Evolutionary conservation across 768 basidiomycete species (phyloP).

Genomic region (Nidularia sp.): DNA sequence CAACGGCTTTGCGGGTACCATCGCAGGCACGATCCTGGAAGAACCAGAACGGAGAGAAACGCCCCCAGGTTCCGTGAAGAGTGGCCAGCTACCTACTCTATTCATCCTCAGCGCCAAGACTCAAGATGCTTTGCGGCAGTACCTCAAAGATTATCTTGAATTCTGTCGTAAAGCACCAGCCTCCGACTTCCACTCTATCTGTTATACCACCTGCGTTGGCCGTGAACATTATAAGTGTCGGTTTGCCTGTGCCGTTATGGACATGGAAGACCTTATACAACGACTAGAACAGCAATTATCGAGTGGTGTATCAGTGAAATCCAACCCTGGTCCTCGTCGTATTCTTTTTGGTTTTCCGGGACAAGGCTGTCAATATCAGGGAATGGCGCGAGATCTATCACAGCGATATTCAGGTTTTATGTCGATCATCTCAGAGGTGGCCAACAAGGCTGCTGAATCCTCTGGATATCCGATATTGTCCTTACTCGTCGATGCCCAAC

Average conservation of each 20-base stretch:
- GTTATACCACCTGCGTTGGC: conserved; percentile 30
- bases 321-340: conserved; percentile 5
- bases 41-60: conserved; percentile 12
- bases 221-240: conserved; percentile 29
- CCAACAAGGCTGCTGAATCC: conserved; percentile 17
- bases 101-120: conserved; percentile 32
- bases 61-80: conserved; percentile 1
- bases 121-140: conserved; percentile 19
- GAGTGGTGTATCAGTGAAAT: conserved; percentile 1
- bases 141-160: conserved; percentile 24
- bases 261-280: conserved; percentile 24
- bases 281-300: conserved; percentile 19
- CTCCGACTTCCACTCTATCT: conserved; percentile 23
- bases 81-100: conserved; percentile 8
- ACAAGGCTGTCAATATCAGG: conserved; percentile 30
- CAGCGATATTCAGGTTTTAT: conserved; percentile 22
- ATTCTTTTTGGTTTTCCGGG: conserved; percentile 29
- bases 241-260: conserved; percentile 24
- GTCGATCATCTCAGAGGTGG: conserved; percentile 18
- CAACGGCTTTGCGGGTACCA: conserved; percentile 31
- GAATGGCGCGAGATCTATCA: conserved; percentile 27
- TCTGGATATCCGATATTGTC: conserved; percentile 23
- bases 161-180: conserved; percentile 19
- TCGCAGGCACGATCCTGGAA: conserved; percentile 27
- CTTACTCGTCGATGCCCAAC: conserved; percentile 20